These are phyloP conservation scores for Mycena polygramma DNA, from an alignment of 768 basidiomycete genomes.

Conservation along the genomic window DNA sequence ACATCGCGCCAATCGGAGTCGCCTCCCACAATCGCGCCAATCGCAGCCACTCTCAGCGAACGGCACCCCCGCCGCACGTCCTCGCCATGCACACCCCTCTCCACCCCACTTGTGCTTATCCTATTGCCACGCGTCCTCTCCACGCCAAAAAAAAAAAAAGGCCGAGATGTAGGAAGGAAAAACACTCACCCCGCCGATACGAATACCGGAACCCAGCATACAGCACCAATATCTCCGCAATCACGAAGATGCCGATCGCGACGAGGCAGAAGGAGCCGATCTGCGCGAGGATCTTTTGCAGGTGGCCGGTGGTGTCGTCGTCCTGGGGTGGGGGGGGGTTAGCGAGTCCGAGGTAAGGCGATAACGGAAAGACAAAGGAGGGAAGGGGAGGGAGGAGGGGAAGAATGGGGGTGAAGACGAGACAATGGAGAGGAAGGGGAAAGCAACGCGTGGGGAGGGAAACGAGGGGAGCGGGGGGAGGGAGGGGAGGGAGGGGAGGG, in stretches of 20 bases:
- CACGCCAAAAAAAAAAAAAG: not conserved
- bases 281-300: slow-evolving; percentile 98
- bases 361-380: not conserved
- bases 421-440: not conserved
- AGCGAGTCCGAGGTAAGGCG: not conserved
- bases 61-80: too few relatives aligned
- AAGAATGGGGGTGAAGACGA: not conserved
- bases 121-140: too few relatives aligned
- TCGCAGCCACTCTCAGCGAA: too few relatives aligned
- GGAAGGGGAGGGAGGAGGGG: not conserved
- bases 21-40: too few relatives aligned
- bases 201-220: slow-evolving; percentile 92
- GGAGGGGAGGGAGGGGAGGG: not conserved
- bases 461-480: not conserved
- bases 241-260: slow-evolving; percentile 94
- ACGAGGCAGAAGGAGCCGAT: slow-evolving; percentile 98
- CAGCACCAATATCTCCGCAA: slow-evolving; percentile 94
- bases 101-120: too few relatives aligned
- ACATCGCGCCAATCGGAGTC: too few relatives aligned
- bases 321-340: slow-evolving; percentile 54
- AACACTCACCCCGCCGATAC: slow-evolving; percentile 82
- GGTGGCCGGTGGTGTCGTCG: slow-evolving; percentile 97
- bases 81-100: too few relatives aligned
- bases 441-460: not conserved
- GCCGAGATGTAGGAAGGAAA: not conserved